Base-by-base conservation (phyloP, 495 filamentous ascomycete genomes). In the Pseudevernia furfuracea region DNA sequence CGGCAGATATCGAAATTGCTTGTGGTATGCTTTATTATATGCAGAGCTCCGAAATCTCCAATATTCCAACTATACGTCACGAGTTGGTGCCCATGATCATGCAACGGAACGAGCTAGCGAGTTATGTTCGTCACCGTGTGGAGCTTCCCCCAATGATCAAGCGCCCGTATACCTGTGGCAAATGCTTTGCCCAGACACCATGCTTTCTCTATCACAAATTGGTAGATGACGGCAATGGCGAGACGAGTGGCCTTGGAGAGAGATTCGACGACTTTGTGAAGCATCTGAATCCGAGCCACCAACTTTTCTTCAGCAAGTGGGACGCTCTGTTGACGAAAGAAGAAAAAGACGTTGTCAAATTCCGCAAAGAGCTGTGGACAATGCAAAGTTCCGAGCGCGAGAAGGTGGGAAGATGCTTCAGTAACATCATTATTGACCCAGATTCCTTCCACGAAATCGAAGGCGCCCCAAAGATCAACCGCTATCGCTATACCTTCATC, bases 181-280 rank as follows among this genome's bases (percentile, higher is more conserved):
- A 81, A 63, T 98, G 94, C 71, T 98, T 96, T 73, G 91, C 91
- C 3, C 89, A 91, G 74, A 84, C 85, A 4, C 77, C 92, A 23
- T 98, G 94, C 71, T 94, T 97, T 71, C 85, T 95, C 59, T 98
- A 97, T 70, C 92, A 98, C 73, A 94, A 89, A 66, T 84, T 97
- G n/a, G 80, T 84, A 0, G 94, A 97, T 68, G 83, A 87, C 68
- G 94, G 94, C 1, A 81, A 88, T 67, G 86, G 88, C 36, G 88
- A 94, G 69, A 87, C 87, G 7, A 94, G 89, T 65, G 86, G 85
- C 15, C 79, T 91, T 56, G 84, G 85, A 63, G 81, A 87, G 2
- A 85, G 88, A 66, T 96, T 96, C 65, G 85, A 88, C 23, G 84
- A 89, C 38, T 77, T 87, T 5, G 89, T 92, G 48, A 75, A 81